phyloP scores from a whole-genome alignment of 169 alveolate genomes.

The Amoebophrya sp. region DNA sequence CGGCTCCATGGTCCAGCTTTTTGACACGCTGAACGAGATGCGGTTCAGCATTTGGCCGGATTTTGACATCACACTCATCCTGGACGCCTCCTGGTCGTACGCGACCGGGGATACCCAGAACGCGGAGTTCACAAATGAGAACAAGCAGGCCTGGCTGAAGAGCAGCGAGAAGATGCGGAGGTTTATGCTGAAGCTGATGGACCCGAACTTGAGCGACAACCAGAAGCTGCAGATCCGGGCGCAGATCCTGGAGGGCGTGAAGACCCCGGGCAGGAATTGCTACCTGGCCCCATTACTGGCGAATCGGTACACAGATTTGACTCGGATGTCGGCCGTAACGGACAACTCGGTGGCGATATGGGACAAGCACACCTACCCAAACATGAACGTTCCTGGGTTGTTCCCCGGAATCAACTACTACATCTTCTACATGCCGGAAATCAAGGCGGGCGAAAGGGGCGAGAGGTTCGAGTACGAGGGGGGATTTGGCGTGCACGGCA shows the following conservation, averaged over 20 bases:
- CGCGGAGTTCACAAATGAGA: too few species aligned
- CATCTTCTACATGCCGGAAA: background rate
- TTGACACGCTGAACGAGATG: background rate
- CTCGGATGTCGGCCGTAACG: background rate
- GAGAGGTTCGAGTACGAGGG: too few species aligned
- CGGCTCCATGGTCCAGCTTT: background rate
- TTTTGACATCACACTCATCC: background rate
- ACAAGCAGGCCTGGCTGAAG: background rate
- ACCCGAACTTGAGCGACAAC: too few species aligned
- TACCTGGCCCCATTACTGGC: background rate
- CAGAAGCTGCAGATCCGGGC: background rate
- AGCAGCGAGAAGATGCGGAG: background rate
- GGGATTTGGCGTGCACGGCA: too few species aligned
- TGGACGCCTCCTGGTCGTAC: background rate
- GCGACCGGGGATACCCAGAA: background rate
- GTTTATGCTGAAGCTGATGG: background rate
- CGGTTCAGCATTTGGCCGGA: background rate
- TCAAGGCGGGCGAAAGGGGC: too few species aligned
- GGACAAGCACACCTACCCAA: background rate
- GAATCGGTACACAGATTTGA: background rate
- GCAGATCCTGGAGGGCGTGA: background rate
- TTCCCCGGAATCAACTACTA: background rate
- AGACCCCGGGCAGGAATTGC: slow-evolving; percentile 6
- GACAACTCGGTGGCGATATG: background rate
- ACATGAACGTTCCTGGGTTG: background rate